These are phyloP conservation scores for Lolium perenne DNA, from an alignment of 176 grass and related monocot genomes.

Conservation along the genomic window DNA sequence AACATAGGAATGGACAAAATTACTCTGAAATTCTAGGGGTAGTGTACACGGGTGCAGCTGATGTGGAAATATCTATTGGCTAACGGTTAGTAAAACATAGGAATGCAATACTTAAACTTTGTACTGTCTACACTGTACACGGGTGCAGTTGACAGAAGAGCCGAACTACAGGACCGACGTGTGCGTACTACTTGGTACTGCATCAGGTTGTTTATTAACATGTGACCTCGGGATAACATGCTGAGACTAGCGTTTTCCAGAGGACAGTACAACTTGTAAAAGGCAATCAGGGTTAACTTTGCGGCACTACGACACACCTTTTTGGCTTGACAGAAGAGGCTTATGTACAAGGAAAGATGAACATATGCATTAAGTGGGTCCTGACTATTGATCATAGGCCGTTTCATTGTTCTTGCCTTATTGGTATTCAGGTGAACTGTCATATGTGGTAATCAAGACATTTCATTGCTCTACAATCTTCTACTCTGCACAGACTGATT, in stretches of 20 bases:
- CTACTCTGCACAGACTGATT: too few relatives aligned
- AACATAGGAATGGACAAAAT: background rate
- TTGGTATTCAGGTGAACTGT: background rate
- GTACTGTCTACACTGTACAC: background rate
- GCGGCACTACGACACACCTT: background rate
- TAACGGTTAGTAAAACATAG: background rate
- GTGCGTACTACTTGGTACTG: background rate
- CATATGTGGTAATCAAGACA: too few relatives aligned
- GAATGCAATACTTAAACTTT: background rate
- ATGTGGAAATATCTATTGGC: background rate
- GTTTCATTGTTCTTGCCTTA: background rate
- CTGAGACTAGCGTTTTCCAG: background rate
- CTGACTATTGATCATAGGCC: background rate
- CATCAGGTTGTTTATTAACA: conserved; percentile 27
- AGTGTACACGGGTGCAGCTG: too few relatives aligned
- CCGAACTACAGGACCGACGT: background rate
- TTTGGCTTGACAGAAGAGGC: background rate
- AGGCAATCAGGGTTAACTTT: background rate
- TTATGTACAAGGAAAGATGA: background rate
- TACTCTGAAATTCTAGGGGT: background rate
- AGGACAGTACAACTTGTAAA: background rate
- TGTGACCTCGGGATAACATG: conserved; percentile 17
- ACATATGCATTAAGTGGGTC: background rate
- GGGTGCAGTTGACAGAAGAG: background rate
- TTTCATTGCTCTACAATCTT: too few relatives aligned